Evolutionary conservation across 1,284 basidiomycete genomes (phyloP).

Genomic region (Trichosporon faecale): DNA sequence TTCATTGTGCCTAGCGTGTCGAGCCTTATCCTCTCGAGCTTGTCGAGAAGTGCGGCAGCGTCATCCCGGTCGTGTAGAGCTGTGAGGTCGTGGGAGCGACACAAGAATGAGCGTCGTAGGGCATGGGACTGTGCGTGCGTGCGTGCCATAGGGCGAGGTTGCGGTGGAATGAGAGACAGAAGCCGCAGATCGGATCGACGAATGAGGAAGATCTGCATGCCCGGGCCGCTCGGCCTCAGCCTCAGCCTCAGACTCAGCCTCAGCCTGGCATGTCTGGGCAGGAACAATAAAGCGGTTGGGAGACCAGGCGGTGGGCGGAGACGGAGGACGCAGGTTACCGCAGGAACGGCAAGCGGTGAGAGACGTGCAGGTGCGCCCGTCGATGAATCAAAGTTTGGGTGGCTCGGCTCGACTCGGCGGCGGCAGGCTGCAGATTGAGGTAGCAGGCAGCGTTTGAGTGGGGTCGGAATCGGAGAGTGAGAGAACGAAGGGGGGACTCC

Average conservation of each 20-base stretch:
- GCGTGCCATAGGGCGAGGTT: not conserved
- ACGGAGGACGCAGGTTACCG: not conserved
- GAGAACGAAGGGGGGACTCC: not conserved
- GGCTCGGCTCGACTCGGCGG: not conserved
- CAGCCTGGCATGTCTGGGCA: too few species aligned
- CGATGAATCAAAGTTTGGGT: not conserved
- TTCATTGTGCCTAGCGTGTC: not conserved
- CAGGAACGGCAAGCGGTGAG: not conserved
- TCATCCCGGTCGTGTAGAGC: not conserved
- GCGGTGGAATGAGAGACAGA: not conserved
- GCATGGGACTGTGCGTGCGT: not conserved
- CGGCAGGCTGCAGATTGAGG: too few species aligned
- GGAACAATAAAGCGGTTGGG: not conserved
- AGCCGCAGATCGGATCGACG: constrained; percentile 1
- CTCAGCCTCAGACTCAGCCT: not conserved
- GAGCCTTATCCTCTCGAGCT: not conserved
- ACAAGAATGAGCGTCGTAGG: not conserved
- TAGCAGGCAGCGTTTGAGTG: not conserved
- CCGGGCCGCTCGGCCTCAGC: not conserved
- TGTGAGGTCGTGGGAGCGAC: not conserved
- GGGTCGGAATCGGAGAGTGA: not conserved
- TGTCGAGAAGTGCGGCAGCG: not conserved
- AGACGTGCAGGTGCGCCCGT: not conserved
- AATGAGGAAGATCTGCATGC: not conserved
- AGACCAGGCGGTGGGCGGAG: not conserved